Percentiles rank a stretch among this genome's conserved stretches.
Evolutionary conservation across 305 asterid species (phyloP).

Genomic region (Coffea humblotiana): DNA sequence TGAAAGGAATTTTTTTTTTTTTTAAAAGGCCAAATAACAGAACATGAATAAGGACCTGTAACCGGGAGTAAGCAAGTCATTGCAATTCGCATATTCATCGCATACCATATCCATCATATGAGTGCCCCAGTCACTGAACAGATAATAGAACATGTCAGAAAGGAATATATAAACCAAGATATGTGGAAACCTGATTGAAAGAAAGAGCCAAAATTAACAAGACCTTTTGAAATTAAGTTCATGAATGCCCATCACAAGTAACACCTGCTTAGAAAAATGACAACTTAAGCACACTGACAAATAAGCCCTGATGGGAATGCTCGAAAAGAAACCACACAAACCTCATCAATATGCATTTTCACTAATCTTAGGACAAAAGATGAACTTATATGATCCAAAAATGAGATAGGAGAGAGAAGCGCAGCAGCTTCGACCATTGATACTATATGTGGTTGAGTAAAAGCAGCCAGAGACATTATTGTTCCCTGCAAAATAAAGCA

Average conservation of each 20-base stretch:
- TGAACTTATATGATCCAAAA: conserved; percentile 73
- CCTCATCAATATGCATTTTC: conserved; percentile 79
- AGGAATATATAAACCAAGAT: background rate
- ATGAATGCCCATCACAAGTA: conserved; percentile 78
- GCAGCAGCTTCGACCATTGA: conserved; percentile 93
- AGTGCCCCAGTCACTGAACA: conserved; percentile 61
- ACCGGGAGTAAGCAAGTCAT: conserved; percentile 66
- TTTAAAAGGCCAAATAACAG: background rate
- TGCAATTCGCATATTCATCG: conserved; percentile 68
- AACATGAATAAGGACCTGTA: conserved; percentile 58
- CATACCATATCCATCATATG: conserved; percentile 79
- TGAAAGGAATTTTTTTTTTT: background rate
- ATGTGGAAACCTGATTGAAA: background rate
- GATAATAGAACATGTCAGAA: conserved; percentile 24
- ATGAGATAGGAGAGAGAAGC: conserved; percentile 90
- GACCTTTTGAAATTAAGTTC: conserved; percentile 95
- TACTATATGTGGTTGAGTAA: conserved; percentile 78
- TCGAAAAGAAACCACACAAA: conserved; percentile 29
- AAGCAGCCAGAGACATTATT: conserved; percentile 91
- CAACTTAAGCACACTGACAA: conserved; percentile 4
- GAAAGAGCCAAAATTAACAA: conserved; percentile 14
- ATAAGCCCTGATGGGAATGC: conserved; percentile 3
- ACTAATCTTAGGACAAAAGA: conserved; percentile 66
- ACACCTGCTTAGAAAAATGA: conserved; percentile 39
- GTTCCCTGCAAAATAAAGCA: conserved; percentile 64